Evolutionary conservation across 768 basidiomycete genomes (phyloP).

Genomic region (Pholiota molesta): DNA sequence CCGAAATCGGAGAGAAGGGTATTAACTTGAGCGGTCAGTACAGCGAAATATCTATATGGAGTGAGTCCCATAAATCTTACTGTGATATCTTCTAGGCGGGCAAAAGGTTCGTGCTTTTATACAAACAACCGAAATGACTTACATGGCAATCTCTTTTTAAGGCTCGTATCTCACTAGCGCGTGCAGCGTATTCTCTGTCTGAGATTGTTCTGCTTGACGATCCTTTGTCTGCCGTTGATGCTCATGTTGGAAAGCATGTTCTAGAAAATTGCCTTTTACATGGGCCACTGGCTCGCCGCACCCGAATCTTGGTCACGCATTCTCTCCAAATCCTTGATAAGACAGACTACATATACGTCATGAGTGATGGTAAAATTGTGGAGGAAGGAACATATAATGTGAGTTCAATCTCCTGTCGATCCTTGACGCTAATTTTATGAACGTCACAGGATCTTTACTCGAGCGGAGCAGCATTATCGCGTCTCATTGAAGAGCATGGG

Average conservation of each 20-base stretch:
- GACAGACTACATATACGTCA: constrained; percentile 65
- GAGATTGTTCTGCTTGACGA: constrained; percentile 84
- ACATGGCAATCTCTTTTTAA: constrained; percentile 24
- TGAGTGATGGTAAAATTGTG: constrained; percentile 58
- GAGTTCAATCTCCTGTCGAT: constrained; percentile 12
- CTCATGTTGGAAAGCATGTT: constrained; percentile 71
- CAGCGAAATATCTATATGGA: background rate
- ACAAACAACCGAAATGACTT: background rate
- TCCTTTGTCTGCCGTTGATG: constrained; percentile 78
- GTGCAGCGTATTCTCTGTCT: constrained; percentile 74
- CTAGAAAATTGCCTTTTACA: constrained; percentile 61
- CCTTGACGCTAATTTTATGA: background rate
- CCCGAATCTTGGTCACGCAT: constrained; percentile 66
- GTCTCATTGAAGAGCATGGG: constrained; percentile 60
- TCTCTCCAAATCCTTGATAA: constrained; percentile 60
- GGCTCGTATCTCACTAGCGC: constrained; percentile 76
- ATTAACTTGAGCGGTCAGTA: constrained; percentile 64
- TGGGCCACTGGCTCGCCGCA: constrained; percentile 55
- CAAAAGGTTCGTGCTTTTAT: constrained; percentile 33
- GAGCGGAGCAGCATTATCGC: constrained; percentile 45
- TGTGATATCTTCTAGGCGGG: constrained; percentile 28
- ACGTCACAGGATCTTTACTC: constrained; percentile 45
- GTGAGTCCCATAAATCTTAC: background rate
- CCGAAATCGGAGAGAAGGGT: constrained; percentile 80
- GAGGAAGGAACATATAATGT: constrained; percentile 67